Evolutionary conservation across 495 filamentous ascomycete genomes (phyloP).

Genomic region (Neurospora africana): DNA sequence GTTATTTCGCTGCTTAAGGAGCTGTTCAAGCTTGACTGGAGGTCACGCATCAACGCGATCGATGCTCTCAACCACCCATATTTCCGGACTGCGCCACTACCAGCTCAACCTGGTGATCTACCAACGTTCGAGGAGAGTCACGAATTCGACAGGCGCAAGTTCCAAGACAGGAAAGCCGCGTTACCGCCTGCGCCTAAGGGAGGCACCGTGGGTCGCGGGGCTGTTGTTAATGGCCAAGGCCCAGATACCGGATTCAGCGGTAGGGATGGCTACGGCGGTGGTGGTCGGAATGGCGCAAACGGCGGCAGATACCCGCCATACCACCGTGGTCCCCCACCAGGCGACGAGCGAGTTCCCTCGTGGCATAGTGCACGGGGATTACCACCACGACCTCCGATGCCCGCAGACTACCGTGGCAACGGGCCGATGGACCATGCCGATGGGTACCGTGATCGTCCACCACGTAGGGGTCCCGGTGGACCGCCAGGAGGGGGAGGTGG

Average conservation of each 20-base stretch:
- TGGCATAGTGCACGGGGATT: constrained; percentile 39
- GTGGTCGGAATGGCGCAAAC: constrained; percentile 30
- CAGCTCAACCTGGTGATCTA: constrained; percentile 69
- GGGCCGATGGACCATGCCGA: constrained; percentile 26
- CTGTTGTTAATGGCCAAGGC: constrained; percentile 45
- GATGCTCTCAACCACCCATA: constrained; percentile 92
- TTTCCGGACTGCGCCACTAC: constrained; percentile 69
- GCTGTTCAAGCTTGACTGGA: constrained; percentile 82
- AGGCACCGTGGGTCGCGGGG: constrained; percentile 70
- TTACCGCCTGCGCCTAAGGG: constrained; percentile 85
- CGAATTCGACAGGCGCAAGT: constrained; percentile 84
- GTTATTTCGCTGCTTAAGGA: constrained; percentile 74
- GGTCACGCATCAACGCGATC: constrained; percentile 78
- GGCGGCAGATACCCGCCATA: constrained; percentile 28
- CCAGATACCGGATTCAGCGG: constrained; percentile 36
- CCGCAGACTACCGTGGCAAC: constrained; percentile 21
- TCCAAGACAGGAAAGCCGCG: constrained; percentile 65
- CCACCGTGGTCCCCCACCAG: constrained; percentile 23
- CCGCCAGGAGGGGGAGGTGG: constrained; percentile 16
- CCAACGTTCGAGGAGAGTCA: constrained; percentile 89
- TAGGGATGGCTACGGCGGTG: constrained; percentile 25
- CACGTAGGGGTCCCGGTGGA: constrained; percentile 24
- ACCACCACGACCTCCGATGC: constrained; percentile 35
- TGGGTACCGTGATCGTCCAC: constrained; percentile 20
- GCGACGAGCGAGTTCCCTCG: constrained; percentile 36